These are phyloP conservation scores for Striga asiatica DNA, from an alignment of 257 asterid species.

Conservation along the genomic window DNA sequence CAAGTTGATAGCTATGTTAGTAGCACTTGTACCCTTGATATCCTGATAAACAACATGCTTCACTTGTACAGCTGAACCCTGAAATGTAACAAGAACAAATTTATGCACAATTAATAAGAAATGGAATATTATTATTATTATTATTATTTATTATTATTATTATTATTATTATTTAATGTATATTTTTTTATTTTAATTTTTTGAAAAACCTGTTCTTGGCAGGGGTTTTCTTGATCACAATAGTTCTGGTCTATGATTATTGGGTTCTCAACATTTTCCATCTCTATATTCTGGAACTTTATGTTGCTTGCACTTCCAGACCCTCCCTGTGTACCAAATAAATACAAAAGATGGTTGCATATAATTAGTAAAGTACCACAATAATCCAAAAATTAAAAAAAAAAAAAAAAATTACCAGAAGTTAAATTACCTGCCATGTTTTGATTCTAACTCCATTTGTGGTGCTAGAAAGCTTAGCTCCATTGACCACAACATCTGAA, in stretches of 20 bases:
- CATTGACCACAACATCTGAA: conserved; percentile 44
- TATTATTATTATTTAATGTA: neutral
- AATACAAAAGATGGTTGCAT: no score
- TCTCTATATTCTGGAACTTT: conserved; percentile 46
- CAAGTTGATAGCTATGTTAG: conserved; percentile 38
- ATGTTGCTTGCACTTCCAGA: conserved; percentile 78
- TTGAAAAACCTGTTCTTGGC: conserved; percentile 37
- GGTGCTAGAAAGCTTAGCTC: conserved; percentile 59
- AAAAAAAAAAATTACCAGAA: neutral
- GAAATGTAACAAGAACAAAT: neutral
- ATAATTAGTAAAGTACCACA: no score
- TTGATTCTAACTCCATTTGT: conserved; percentile 80
- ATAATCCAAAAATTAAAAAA: no score
- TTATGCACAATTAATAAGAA: no score
- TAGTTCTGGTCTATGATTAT: conserved; percentile 71
- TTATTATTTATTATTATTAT: no score
- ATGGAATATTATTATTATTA: no score
- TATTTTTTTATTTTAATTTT: neutral
- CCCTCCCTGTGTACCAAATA: conserved; percentile 82
- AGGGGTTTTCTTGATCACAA: conserved; percentile 55
- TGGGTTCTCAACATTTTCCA: conserved; percentile 62
- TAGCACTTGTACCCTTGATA: conserved; percentile 59
- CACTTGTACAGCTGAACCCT: conserved; percentile 58
- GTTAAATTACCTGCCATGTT: conserved; percentile 62
- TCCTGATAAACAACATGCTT: conserved; percentile 42